phyloP scores from a whole-genome alignment of 208 protist genomes.

The Crithidia fasciculata region DNA sequence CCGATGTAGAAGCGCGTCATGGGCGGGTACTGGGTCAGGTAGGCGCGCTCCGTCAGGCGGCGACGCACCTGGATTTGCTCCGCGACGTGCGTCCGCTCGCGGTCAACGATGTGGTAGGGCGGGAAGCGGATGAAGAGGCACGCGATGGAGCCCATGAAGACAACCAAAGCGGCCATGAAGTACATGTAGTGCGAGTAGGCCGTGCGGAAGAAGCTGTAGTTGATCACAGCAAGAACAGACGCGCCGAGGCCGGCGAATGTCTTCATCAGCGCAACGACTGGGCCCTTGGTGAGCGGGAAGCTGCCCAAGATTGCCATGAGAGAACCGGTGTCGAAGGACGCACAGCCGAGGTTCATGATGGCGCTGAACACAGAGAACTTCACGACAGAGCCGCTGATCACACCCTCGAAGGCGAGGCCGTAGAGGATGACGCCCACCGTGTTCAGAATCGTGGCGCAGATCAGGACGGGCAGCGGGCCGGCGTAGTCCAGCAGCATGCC shows the following conservation, averaged over 20 bases:
- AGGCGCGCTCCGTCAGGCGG: slow-evolving; percentile 57
- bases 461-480: slow-evolving; percentile 48
- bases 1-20: slow-evolving; percentile 50
- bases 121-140: slow-evolving; percentile 50
- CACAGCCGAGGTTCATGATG: slow-evolving; percentile 61
- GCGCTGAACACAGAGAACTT: slow-evolving; percentile 58
- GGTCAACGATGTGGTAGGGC: slow-evolving; percentile 50
- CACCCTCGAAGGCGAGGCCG: slow-evolving; percentile 56
- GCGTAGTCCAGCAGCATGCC: slow-evolving; percentile 70
- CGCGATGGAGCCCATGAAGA: slow-evolving; percentile 35
- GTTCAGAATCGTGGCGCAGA: slow-evolving; percentile 30
- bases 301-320: slow-evolving; percentile 68
- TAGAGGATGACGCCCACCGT: slow-evolving; percentile 53
- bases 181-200: slow-evolving; percentile 60
- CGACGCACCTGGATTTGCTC: slow-evolving; percentile 38
- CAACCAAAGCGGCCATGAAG: slow-evolving; percentile 46
- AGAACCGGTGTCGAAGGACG: slow-evolving; percentile 61
- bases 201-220: slow-evolving; percentile 54
- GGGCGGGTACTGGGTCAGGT: slow-evolving; percentile 64
- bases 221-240: slow-evolving; percentile 46
- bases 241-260: slow-evolving; percentile 58
- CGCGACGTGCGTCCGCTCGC: slow-evolving; percentile 34
- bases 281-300: slow-evolving; percentile 59
- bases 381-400: slow-evolving; percentile 37
- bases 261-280: slow-evolving; percentile 61